Evolutionary conservation across 2,329 filamentous ascomycete genomes (phyloP).

Genomic region (Amphichorda felina): DNA sequence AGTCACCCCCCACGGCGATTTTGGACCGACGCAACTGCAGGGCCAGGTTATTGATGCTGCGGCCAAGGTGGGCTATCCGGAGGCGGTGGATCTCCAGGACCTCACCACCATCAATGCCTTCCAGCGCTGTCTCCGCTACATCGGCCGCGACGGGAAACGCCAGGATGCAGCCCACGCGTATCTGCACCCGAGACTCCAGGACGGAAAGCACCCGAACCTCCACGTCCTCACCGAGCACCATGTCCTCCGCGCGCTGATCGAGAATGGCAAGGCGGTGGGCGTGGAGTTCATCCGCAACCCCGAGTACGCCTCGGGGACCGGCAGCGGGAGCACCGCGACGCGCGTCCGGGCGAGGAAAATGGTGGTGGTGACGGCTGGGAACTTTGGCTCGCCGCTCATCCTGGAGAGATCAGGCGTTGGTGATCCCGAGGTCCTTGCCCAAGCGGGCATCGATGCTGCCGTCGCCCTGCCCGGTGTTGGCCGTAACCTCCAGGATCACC

Average conservation of each 20-base stretch:
- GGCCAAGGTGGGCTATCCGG: conserved; percentile 31
- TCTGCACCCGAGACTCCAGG: conserved; percentile 36
- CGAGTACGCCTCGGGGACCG: conserved; percentile 9
- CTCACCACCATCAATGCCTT: conserved; percentile 25
- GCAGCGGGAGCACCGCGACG: conserved; percentile 4
- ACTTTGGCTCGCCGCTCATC: conserved; percentile 39
- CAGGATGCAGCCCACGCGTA: conserved; percentile 41
- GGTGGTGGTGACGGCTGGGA: conserved; percentile 27
- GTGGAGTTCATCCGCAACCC: conserved; percentile 42
- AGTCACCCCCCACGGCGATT: conserved; percentile 35
- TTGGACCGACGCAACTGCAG: conserved; percentile 23
- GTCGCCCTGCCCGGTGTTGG: conserved; percentile 10
- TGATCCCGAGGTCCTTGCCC: conserved; percentile 18
- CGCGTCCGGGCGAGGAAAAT: conserved; percentile 15
- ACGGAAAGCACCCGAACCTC: conserved; percentile 33
- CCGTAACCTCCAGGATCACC: conserved; percentile 31
- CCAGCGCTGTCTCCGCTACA: conserved; percentile 23
- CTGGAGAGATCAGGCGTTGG: conserved; percentile 53
- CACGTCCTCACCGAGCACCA: conserved; percentile 34
- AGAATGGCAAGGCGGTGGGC: conserved; percentile 40
- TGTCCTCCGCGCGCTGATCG: conserved; percentile 28
- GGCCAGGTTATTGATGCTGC: conserved; percentile 38
- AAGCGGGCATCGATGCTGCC: conserved; percentile 22
- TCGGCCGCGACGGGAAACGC: conserved; percentile 26
- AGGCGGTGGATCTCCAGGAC: conserved; percentile 41